Percentiles rank a stretch among this genome's conserved stretches.
Evolutionary conservation across 2,329 filamentous ascomycete genomes (phyloP).

Genomic region (Malbranchea cinnamomea): DNA sequence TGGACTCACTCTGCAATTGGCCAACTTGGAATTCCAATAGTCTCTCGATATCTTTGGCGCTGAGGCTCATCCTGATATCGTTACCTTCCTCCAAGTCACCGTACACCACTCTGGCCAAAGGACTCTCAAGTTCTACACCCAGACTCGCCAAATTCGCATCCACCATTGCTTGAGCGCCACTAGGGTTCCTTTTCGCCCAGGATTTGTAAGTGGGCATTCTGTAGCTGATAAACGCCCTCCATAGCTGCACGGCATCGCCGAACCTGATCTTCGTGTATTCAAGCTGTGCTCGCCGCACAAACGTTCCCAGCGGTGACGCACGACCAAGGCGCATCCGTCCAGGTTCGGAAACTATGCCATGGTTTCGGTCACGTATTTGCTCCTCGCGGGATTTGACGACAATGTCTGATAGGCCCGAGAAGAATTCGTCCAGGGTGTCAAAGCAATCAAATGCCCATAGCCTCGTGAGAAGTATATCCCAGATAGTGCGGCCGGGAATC

Average conservation of each 20-base stretch:
- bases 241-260: conserved; percentile 60
- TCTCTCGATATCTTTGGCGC: conserved; percentile 64
- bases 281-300: conserved; percentile 59
- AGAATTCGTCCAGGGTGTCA: conserved; percentile 65
- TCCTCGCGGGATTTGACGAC: conserved; percentile 50
- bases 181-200: conserved; percentile 41
- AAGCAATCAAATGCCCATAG: conserved; percentile 76
- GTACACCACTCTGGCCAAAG: conserved; percentile 37
- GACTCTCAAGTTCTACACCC: conserved; percentile 36
- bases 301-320: conserved; percentile 66
- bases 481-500: conserved; percentile 65
- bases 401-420: conserved; percentile 43
- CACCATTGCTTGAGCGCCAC: conserved; percentile 35
- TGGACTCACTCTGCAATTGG: conserved; percentile 56
- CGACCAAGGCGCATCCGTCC: conserved; percentile 49
- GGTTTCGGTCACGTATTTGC: conserved; percentile 39
- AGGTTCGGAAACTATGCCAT: conserved; percentile 33
- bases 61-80: conserved; percentile 37
- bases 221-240: conserved; percentile 71
- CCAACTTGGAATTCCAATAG: conserved; percentile 79
- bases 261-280: conserved; percentile 75
- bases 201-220: conserved; percentile 55
- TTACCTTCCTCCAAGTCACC: conserved; percentile 29
- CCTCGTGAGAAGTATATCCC: conserved; percentile 67
- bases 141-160: conserved; percentile 48